These are phyloP conservation scores for Botrytis fragariae DNA, from an alignment of 2,329 filamentous ascomycete species.

Conservation along the genomic window DNA sequence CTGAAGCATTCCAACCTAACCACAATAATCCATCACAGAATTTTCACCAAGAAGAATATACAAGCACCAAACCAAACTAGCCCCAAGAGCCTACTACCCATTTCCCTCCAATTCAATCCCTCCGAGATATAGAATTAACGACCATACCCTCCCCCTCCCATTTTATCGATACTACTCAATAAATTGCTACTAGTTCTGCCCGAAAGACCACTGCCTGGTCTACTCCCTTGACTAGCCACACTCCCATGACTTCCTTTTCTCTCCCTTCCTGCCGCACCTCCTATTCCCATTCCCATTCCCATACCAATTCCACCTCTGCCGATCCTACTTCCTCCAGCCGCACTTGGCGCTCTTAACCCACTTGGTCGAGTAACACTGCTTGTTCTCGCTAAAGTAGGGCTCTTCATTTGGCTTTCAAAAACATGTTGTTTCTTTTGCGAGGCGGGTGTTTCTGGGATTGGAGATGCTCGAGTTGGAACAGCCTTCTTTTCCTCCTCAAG, in stretches of 20 bases:
- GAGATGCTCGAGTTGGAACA: conserved; percentile 12
- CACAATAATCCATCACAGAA: conserved; percentile 2
- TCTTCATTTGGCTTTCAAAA: conserved; percentile 29
- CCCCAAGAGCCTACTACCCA: background rate
- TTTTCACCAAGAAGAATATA: conserved; percentile 17
- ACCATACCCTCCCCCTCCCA: conserved; percentile 55
- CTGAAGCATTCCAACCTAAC: background rate
- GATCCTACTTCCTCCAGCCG: conserved; percentile 47
- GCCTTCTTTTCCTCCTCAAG: conserved; percentile 15
- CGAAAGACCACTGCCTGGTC: conserved; percentile 36
- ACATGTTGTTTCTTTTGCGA: conserved; percentile 21
- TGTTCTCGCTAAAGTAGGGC: conserved; percentile 43
- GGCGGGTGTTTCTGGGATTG: conserved; percentile 32
- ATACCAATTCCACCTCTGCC: conserved; percentile 36
- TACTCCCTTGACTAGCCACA: conserved; percentile 36
- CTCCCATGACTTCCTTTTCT: conserved; percentile 40
- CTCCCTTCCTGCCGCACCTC: background rate
- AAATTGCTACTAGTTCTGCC: conserved; percentile 61
- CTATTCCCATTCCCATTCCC: conserved; percentile 9
- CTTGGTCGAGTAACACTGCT: conserved; percentile 55
- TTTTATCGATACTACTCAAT: conserved; percentile 83
- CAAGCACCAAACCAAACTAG: conserved; percentile 15
- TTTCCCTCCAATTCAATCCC: too few species aligned
- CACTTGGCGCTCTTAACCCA: conserved; percentile 59
- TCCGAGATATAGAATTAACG: background rate